Percentiles rank a stretch among this genome's conserved stretches.
These are phyloP conservation scores for Populus tremula DNA, from an alignment of 345 rosid species.

Conservation along the genomic window DNA sequence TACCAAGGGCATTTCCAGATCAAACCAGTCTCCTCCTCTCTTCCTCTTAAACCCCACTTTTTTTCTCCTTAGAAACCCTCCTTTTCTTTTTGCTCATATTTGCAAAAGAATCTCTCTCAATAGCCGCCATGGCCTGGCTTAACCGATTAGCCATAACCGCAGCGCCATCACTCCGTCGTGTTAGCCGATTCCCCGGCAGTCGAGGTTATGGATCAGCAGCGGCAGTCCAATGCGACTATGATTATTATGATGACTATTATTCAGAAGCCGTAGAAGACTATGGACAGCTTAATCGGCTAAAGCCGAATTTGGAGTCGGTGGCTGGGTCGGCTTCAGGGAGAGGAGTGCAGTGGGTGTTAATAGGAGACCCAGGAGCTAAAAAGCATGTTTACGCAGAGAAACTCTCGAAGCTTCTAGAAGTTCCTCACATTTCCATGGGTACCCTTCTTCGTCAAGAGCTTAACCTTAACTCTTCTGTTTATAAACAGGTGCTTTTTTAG, in stretches of 20 bases:
- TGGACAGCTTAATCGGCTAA: neutral
- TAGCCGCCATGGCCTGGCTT: slow-evolving; percentile 60
- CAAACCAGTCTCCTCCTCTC: neutral
- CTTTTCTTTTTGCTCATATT: neutral
- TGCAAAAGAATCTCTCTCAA: neutral
- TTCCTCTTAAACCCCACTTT: slow-evolving; percentile 36
- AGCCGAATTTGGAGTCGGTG: slow-evolving; percentile 24
- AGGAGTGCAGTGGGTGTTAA: slow-evolving; percentile 94
- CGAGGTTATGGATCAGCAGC: slow-evolving; percentile 67
- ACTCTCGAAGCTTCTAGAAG: slow-evolving; percentile 75
- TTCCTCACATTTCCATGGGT: slow-evolving; percentile 94
- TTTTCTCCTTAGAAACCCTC: neutral
- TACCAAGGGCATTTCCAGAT: slow-evolving; percentile 7
- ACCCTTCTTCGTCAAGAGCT: slow-evolving; percentile 83
- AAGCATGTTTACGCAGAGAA: slow-evolving; percentile 72
- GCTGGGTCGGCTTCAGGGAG: slow-evolving; percentile 50
- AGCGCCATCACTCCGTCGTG: slow-evolving; percentile 18
- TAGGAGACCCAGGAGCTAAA: slow-evolving; percentile 72
- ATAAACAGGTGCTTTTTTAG: slow-evolving; percentile 49
- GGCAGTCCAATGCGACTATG: slow-evolving; percentile 49
- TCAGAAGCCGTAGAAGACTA: slow-evolving; percentile 6
- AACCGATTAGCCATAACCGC: slow-evolving; percentile 33
- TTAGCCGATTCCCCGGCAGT: neutral
- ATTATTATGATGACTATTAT: slow-evolving; percentile 23
- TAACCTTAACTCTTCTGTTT: slow-evolving; percentile 63